A percentile compares a stretch with the other conserved stretches of the same genome.
Evolutionary conservation across 2,329 filamentous ascomycete species (phyloP).

Genomic region (Chaetothyriales sp.): DNA sequence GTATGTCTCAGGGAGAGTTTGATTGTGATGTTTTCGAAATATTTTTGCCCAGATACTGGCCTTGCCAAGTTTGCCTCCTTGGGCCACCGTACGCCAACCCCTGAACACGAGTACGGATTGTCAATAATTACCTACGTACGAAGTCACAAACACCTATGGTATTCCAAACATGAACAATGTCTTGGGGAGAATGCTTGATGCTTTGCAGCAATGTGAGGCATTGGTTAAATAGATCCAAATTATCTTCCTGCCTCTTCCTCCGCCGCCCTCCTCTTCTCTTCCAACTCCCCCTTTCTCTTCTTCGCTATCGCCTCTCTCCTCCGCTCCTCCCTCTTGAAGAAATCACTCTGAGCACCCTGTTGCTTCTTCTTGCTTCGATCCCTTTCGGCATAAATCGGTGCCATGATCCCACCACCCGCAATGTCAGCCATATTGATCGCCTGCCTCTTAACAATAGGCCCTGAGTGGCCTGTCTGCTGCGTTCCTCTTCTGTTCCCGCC

Average conservation of each 20-base stretch:
- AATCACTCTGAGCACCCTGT: slow-evolving; percentile 41
- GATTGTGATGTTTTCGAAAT: no score
- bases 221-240: no score
- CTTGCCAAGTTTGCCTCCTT: neutral
- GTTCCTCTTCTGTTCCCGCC: slow-evolving; percentile 20
- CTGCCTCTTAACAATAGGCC: slow-evolving; percentile 54
- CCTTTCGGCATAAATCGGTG: slow-evolving; percentile 61
- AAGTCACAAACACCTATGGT: no score
- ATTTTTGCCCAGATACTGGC: neutral
- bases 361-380: slow-evolving; percentile 58
- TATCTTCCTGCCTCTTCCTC: neutral
- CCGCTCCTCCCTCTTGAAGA: slow-evolving; percentile 54
- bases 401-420: slow-evolving; percentile 90
- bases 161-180: neutral
- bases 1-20: no score
- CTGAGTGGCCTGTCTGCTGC: slow-evolving; percentile 1
- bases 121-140: no score
- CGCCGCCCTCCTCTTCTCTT: neutral
- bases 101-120: no score
- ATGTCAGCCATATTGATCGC: slow-evolving; percentile 76
- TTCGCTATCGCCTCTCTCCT: slow-evolving; percentile 35
- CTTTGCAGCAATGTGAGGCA: neutral
- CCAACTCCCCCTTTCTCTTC: neutral
- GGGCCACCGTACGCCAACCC: neutral
- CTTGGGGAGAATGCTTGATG: neutral